Evolutionary conservation across 176 grass and related monocot species (phyloP).

Genomic region (Oropetium thomaeum): DNA sequence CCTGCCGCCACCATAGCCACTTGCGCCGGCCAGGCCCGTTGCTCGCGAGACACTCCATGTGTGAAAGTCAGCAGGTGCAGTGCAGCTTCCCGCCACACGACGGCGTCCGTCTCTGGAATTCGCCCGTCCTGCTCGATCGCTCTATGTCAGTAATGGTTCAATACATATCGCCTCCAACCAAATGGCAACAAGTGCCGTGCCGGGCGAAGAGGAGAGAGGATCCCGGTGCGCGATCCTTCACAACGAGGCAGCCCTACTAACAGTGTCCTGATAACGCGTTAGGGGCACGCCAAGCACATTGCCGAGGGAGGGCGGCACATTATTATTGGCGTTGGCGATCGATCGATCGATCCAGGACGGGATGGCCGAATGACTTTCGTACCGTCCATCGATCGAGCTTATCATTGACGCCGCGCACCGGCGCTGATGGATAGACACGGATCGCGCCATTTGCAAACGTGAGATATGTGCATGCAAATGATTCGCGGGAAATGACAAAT

Average conservation of each 20-base stretch:
- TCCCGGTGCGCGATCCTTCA: neutral
- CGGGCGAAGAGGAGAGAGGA: no score
- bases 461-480: neutral
- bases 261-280: slow-evolving; percentile 25
- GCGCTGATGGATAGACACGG: no score
- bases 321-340: slow-evolving; percentile 33
- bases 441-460: slow-evolving; percentile 14
- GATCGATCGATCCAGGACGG: no score
- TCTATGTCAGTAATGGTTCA: neutral
- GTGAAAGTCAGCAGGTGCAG: neutral
- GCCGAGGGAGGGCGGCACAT: slow-evolving; percentile 11
- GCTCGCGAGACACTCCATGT: slow-evolving; percentile 30
- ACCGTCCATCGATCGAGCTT: neutral
- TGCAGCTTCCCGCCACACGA: neutral
- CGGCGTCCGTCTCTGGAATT: neutral
- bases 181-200: slow-evolving; percentile 14
- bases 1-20: neutral
- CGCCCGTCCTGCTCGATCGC: neutral
- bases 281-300: neutral
- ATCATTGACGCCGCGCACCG: neutral
- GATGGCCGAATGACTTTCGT: slow-evolving; percentile 33
- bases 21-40: neutral
- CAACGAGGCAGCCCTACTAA: neutral
- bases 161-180: neutral
- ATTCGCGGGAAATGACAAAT: neutral